Conservation (phyloP, 768 basidiomycete genomes). For the Leccinum fibrillosum region DNA sequence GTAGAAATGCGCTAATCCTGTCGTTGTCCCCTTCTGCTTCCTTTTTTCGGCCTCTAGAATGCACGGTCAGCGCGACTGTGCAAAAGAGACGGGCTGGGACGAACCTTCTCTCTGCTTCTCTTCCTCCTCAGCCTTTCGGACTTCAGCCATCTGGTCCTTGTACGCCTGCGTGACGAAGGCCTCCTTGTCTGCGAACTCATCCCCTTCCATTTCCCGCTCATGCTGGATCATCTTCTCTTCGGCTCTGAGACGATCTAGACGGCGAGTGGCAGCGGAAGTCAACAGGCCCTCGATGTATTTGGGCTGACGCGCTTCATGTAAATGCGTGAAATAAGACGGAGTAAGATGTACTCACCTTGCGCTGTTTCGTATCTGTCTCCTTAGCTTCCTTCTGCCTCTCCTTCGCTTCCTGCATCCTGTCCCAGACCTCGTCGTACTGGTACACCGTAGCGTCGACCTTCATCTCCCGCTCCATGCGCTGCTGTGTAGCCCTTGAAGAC, state of each 20-base stretch:
- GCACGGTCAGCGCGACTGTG: background rate
- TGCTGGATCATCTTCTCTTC: conserved; percentile 98
- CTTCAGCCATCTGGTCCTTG: conserved; percentile 93
- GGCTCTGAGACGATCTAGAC: conserved; percentile 84
- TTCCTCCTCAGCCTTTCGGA: conserved; percentile 88
- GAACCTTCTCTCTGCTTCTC: conserved; percentile 85
- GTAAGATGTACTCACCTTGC: conserved; percentile 56
- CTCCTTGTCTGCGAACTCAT: conserved; percentile 91
- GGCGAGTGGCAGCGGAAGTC: conserved; percentile 78
- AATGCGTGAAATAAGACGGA: background rate
- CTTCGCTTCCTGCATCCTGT: conserved; percentile 90
- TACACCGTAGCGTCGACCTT: conserved; percentile 79
- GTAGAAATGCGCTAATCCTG: conserved; percentile 87
- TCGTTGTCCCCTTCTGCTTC: conserved; percentile 53
- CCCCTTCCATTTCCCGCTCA: conserved; percentile 91
- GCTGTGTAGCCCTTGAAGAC: conserved; percentile 62
- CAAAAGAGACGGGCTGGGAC: conserved; percentile 18
- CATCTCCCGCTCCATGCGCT: conserved; percentile 76
- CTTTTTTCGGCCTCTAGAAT: conserved; percentile 53
- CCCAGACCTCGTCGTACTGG: conserved; percentile 96
- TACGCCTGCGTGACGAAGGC: conserved; percentile 98
- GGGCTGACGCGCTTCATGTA: conserved; percentile 49
- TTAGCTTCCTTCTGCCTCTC: conserved; percentile 68
- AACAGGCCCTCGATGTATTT: conserved; percentile 89
- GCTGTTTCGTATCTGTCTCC: conserved; percentile 69